Evolutionary conservation across 106 monocot species (phyloP), one percentile per base, ranked within the genome.

Genomic region (Posidonia australis): DNA sequence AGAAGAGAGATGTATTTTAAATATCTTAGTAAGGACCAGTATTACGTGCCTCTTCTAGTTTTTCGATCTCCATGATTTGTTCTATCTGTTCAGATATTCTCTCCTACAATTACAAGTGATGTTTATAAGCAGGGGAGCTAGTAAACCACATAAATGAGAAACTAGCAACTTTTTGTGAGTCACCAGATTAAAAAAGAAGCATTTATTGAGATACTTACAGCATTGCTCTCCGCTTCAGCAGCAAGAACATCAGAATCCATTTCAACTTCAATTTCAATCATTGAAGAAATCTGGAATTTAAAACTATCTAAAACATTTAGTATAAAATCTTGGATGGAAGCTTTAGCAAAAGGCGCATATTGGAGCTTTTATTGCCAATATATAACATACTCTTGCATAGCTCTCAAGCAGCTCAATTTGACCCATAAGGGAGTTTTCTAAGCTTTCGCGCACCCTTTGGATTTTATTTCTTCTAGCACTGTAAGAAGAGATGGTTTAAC

Each of bases 261-360:
- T 81, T 98, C 96, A 57, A 98, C 87, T 81, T 98, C 96, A 73
- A 98, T 98, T 71, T 98, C 96, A 58, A 98, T 98, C 96, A 98
- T 98, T 9, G 96, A 98, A 63, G 90, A 90, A 64, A 98, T 84
- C 96, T 98, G 72, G 0, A 64, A 58, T 58, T 16, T 26, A 55
- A 12, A 55, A 55, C 24, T 13, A 58, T 13, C 28, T 58, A 9
- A 58, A 28, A 13, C 41, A 44, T 53, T 21, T 42, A 19, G n/a
- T 14, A 14, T 27, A 16, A 11, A 16, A 58, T 25, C 25, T 16
- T 26, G 2, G 28, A 58, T 58, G 27, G 28, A 29, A 17, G 36
- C 7, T 36, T 7, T 7, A 36, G 2, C 7, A 36, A 36, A 36
- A 36, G 36, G 5, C 7, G 36, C 10, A 58, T 26, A 58, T 58